phyloP scores from a whole-genome alignment of 768 basidiomycete species.

The Myochromella boudieri region DNA sequence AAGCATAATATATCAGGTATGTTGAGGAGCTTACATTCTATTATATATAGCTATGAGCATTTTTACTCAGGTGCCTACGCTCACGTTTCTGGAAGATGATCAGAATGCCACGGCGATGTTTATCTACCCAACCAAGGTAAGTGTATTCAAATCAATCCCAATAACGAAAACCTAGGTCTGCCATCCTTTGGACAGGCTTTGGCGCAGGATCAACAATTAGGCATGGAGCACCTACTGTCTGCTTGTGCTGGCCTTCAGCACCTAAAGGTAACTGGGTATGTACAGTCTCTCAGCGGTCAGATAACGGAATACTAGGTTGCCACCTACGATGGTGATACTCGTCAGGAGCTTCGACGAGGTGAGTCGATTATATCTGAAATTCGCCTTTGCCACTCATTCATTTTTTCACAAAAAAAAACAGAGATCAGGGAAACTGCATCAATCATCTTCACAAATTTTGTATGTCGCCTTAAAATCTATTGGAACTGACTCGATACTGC shows the following conservation, averaged over 20 bases:
- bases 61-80: constrained; percentile 59
- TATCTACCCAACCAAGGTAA: constrained; percentile 86
- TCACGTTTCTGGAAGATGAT: constrained; percentile 66
- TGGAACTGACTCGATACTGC: too few relatives aligned
- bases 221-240: constrained; percentile 65
- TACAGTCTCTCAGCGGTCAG: background rate
- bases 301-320: constrained; percentile 42
- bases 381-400: background rate
- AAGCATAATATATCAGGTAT: constrained; percentile 83
- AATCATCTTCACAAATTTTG: constrained; percentile 89
- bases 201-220: constrained; percentile 82
- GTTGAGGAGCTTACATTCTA: background rate
- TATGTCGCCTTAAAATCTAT: too few relatives aligned
- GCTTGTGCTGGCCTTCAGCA: constrained; percentile 63
- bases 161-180: too few relatives aligned
- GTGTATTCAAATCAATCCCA: constrained; percentile 1
- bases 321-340: constrained; percentile 90
- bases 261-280: constrained; percentile 44
- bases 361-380: constrained; percentile 6
- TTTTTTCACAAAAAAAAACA: too few relatives aligned
- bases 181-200: constrained; percentile 65
- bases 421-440: constrained; percentile 73
- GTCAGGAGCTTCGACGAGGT: constrained; percentile 66
- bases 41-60: background rate
- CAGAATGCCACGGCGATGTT: constrained; percentile 68